Conservation (phyloP, 2,329 filamentous ascomycete genomes). For the Scedosporium dehoogii region DNA sequence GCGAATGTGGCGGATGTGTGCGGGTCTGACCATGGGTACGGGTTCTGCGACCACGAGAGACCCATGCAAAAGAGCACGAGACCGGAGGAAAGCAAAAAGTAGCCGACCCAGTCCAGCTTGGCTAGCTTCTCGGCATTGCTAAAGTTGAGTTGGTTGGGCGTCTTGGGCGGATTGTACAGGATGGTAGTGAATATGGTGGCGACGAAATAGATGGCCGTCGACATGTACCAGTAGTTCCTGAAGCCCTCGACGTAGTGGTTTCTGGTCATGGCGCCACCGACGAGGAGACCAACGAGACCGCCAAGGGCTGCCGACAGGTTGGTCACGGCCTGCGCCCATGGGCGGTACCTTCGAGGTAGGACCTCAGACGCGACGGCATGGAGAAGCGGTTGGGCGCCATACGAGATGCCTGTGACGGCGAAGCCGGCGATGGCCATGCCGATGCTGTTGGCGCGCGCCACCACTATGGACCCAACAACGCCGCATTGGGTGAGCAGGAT, state of each 20-base stretch:
- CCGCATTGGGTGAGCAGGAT: conserved; percentile 23
- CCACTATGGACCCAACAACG: conserved; percentile 23
- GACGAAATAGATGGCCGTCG: too few relatives aligned
- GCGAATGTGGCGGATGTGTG: conserved; percentile 4
- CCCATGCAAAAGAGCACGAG: conserved; percentile 27
- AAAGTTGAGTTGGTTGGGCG: conserved; percentile 17
- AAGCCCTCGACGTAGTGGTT: conserved; percentile 21
- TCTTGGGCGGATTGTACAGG: conserved; percentile 12
- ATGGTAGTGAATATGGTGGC: too few relatives aligned
- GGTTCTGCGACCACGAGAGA: conserved; percentile 28
- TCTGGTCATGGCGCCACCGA: conserved; percentile 23
- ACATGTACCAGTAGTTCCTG: conserved; percentile 19
- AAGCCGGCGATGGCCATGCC: conserved; percentile 27
- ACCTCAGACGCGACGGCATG: conserved; percentile 29
- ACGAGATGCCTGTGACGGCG: conserved; percentile 23
- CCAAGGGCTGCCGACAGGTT: conserved; percentile 21
- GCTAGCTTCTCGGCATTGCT: conserved; percentile 19
- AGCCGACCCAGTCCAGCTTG: conserved; percentile 29
- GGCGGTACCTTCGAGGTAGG: conserved; percentile 24
- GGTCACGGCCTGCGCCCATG: conserved; percentile 23
- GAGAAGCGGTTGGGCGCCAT: conserved; percentile 26
- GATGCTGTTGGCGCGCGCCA: conserved; percentile 23
- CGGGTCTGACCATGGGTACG: conserved; percentile 25
- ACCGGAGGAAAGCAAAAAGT: conserved; percentile 21
- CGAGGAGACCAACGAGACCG: conserved; percentile 20